Percentiles rank a stretch among this genome's conserved stretches.
phyloP scores from a whole-genome alignment of 208 protist genomes.

The Wallacemonas collosoma region DNA sequence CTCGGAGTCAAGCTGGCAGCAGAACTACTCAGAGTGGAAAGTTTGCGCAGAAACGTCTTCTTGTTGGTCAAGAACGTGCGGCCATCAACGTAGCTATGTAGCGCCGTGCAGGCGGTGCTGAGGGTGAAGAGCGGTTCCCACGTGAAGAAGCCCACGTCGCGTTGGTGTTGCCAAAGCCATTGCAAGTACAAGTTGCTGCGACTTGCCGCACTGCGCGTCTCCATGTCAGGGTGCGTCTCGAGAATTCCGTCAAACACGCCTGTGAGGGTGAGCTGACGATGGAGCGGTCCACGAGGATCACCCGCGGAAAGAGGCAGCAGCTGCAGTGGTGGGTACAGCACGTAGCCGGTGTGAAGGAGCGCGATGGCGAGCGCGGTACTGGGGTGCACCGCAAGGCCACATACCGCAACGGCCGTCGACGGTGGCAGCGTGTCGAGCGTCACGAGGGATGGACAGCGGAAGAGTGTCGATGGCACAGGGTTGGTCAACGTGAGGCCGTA shows the following conservation, averaged over 20 bases:
- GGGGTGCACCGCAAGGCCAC: constrained; percentile 65
- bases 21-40: background rate
- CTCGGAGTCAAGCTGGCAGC: background rate
- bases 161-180: constrained; percentile 29
- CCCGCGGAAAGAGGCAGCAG: constrained; percentile 41
- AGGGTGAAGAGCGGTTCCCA: constrained; percentile 46
- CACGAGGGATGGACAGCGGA: constrained; percentile 49
- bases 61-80: constrained; percentile 8
- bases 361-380: constrained; percentile 51
- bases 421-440: constrained; percentile 27
- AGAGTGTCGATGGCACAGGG: constrained; percentile 32
- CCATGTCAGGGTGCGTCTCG: constrained; percentile 2
- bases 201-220: constrained; percentile 2
- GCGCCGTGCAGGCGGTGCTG: constrained; percentile 10
- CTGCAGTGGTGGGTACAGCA: constrained; percentile 33
- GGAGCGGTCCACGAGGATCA: constrained; percentile 17
- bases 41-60: constrained; percentile 10
- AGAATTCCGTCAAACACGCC: constrained; percentile 16
- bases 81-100: constrained; percentile 10
- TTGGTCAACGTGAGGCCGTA: constrained; percentile 41
- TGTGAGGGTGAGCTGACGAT: constrained; percentile 24
- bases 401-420: constrained; percentile 31
- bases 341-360: constrained; percentile 38
- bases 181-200: constrained; percentile 15
- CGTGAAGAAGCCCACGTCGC: constrained; percentile 27